Evolutionary conservation across 106 monocot genomes (phyloP).

Genomic region (Xerophyta viscosa): DNA sequence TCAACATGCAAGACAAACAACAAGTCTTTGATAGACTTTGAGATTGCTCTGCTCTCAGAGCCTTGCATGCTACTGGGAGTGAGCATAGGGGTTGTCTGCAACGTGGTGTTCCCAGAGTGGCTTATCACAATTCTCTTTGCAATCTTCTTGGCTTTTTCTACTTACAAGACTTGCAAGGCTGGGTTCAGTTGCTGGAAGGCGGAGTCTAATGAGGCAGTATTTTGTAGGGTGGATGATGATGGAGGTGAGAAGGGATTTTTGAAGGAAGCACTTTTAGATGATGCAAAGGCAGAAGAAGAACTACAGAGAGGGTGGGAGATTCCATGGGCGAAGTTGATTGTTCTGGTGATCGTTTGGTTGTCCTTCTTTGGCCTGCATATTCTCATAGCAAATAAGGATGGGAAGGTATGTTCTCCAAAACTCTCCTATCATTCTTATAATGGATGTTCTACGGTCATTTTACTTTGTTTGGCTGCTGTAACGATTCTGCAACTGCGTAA

Average conservation of each 20-base stretch:
- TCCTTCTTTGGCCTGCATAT: conserved; percentile 61
- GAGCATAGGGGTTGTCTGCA: conserved; percentile 60
- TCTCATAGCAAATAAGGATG: conserved; percentile 35
- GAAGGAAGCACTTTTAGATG: conserved; percentile 24
- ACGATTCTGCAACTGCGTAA: too few species aligned
- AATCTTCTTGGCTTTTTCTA: conserved; percentile 38
- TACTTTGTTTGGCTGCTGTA: too few species aligned
- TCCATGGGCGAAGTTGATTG: conserved; percentile 38
- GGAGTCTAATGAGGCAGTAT: conserved; percentile 26
- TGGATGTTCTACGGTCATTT: too few species aligned
- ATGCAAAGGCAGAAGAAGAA: not conserved
- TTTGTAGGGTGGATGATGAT: not conserved
- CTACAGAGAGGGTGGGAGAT: not conserved
- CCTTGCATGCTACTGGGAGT: conserved; percentile 77
- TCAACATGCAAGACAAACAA: not conserved
- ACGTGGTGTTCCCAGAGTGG: conserved; percentile 78
- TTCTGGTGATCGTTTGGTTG: conserved; percentile 58
- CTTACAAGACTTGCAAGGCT: conserved; percentile 48
- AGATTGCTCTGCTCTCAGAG: conserved; percentile 62
- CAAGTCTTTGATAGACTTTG: conserved; percentile 37
- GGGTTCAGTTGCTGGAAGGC: conserved; percentile 47
- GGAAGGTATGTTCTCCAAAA: conserved; percentile 41
- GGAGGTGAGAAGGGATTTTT: conserved; percentile 3
- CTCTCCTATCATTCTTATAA: not conserved
- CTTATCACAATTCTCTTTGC: conserved; percentile 55